These are phyloP conservation scores for Pythium periplocum DNA, from an alignment of 352 stramenopile genomes.

Conservation along the genomic window DNA sequence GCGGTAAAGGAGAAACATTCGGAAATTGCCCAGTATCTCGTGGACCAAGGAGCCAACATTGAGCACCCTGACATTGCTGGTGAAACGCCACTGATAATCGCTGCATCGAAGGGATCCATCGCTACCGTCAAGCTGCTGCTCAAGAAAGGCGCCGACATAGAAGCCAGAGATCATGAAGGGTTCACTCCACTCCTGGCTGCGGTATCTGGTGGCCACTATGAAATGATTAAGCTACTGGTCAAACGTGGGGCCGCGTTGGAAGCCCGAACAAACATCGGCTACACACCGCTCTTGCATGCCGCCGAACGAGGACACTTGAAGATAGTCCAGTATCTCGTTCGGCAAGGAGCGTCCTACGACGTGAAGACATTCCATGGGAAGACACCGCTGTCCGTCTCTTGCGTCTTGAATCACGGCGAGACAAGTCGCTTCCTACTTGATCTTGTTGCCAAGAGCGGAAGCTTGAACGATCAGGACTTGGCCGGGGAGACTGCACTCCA, in stretches of 20 bases:
- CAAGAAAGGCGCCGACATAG: not conserved
- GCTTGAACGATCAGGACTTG: not conserved
- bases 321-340: conserved; percentile 1
- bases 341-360: not conserved
- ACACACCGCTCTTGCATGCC: conserved; percentile 3
- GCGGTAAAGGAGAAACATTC: not conserved
- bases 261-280: not conserved
- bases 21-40: not conserved
- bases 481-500: not conserved
- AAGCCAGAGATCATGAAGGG: not conserved
- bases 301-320: conserved; percentile 1
- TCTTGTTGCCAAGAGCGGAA: not conserved
- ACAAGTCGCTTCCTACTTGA: not conserved
- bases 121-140: conserved; percentile 4
- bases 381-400: not conserved
- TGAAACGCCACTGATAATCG: not conserved
- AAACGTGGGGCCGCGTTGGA: conserved; percentile 3
- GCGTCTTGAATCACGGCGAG: not conserved
- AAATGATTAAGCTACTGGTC: conserved; percentile 4
- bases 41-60: not conserved
- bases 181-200: conserved; percentile 1
- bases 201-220: not conserved
- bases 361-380: not conserved
- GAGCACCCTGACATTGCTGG: not conserved
- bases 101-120: not conserved